Conservation (phyloP, 2,329 filamentous ascomycete species). For the Ophiocordyceps camponoti-saundersi region DNA sequence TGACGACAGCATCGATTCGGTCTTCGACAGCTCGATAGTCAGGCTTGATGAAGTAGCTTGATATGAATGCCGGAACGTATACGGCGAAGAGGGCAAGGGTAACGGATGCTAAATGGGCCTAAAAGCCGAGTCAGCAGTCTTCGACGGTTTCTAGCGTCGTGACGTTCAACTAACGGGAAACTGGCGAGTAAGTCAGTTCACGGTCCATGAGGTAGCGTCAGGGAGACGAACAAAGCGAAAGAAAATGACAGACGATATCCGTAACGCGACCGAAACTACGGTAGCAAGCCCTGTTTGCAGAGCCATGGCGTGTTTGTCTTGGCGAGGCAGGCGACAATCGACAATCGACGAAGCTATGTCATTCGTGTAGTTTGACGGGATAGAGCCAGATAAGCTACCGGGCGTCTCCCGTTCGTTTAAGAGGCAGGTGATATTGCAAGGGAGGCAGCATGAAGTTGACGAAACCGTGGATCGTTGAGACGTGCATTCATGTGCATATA, state of each 20-base stretch:
- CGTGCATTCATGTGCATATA: background rate
- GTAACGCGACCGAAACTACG: slow-evolving; percentile 19
- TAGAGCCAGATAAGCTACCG: background rate
- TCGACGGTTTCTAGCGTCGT: background rate
- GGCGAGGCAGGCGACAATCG: background rate
- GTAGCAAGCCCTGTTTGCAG: slow-evolving; percentile 14
- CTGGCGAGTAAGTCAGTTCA: slow-evolving; percentile 8
- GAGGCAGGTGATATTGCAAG: background rate
- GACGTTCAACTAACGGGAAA: slow-evolving; percentile 16
- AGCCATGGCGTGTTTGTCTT: slow-evolving; percentile 2
- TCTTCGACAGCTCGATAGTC: slow-evolving; percentile 39
- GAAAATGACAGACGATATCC: slow-evolving; percentile 18
- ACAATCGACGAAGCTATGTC: background rate
- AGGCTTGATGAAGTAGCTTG: slow-evolving; percentile 37
- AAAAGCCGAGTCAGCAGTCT: background rate
- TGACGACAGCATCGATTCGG: slow-evolving; percentile 37
- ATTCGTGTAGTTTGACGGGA: background rate
- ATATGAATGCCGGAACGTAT: slow-evolving; percentile 47
- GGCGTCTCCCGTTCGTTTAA: background rate
- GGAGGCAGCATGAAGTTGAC: background rate
- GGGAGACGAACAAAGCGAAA: slow-evolving; percentile 17
- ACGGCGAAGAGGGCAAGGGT: slow-evolving; percentile 47
- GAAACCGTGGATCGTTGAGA: background rate
- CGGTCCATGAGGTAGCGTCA: background rate
- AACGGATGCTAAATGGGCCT: slow-evolving; percentile 29